Conservation (phyloP, 2,329 filamentous ascomycete genomes). For the Ceratocystis eucalypticola region DNA sequence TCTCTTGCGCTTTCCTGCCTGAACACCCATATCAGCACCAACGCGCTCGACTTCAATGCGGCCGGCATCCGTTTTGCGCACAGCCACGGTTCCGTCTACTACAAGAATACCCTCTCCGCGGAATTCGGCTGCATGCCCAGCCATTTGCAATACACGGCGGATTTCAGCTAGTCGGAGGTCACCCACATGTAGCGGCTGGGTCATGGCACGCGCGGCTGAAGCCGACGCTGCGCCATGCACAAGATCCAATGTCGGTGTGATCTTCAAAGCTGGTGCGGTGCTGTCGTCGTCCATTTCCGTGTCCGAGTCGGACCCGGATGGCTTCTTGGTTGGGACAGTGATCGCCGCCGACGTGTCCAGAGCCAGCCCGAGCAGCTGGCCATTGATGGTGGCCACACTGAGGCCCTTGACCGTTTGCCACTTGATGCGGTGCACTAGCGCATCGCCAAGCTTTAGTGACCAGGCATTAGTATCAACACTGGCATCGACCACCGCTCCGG, state of each 20-base stretch:
- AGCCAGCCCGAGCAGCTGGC: constrained; percentile 38
- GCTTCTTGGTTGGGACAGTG: constrained; percentile 15
- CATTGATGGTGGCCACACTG: constrained; percentile 85
- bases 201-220: constrained; percentile 43
- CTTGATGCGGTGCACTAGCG: constrained; percentile 70
- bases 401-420: constrained; percentile 91
- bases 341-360: constrained; percentile 22
- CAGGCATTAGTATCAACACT: constrained; percentile 97
- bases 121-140: constrained; percentile 82
- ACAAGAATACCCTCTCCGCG: constrained; percentile 83
- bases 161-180: constrained; percentile 83
- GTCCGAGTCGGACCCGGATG: constrained; percentile 18
- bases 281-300: constrained; percentile 18
- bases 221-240: constrained; percentile 57
- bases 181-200: constrained; percentile 85
- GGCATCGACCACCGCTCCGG: constrained; percentile 67
- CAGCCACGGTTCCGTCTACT: constrained; percentile 75
- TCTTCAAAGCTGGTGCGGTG: constrained; percentile 21
- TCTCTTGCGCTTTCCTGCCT: constrained; percentile 24
- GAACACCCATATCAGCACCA: constrained; percentile 29
- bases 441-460: constrained; percentile 79
- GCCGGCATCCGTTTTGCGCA: constrained; percentile 77
- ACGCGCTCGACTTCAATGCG: constrained; percentile 77
- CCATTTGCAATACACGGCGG: constrained; percentile 64
- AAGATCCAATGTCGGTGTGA: constrained; percentile 40